These are phyloP conservation scores for Alliaria petiolata DNA, from an alignment of 345 rosid genomes.

Conservation along the genomic window DNA sequence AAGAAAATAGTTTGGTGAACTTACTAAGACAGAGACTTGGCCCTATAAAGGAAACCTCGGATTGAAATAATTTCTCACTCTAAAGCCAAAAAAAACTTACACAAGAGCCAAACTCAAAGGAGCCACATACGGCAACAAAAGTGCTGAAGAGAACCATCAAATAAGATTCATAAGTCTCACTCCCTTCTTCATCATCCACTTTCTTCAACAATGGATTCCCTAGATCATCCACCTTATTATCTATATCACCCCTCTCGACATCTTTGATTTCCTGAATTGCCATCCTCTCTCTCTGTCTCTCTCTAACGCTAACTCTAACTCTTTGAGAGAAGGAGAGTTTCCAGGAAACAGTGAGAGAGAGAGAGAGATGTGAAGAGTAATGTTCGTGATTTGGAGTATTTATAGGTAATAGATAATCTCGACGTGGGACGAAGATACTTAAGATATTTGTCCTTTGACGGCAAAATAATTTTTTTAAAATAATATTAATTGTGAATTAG, in stretches of 20 bases:
- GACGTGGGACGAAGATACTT: slow-evolving; percentile 26
- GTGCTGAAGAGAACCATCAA: slow-evolving; percentile 72
- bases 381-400: slow-evolving; percentile 16
- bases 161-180: slow-evolving; percentile 39
- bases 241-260: slow-evolving; percentile 43
- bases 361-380: slow-evolving; percentile 14
- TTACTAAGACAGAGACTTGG: not conserved
- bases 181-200: slow-evolving; percentile 27
- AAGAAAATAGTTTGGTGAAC: not conserved
- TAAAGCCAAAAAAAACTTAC: slow-evolving; percentile 51
- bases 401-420: slow-evolving; percentile 15
- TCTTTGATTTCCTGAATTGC: slow-evolving; percentile 42
- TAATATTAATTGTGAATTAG: not conserved
- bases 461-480: slow-evolving; percentile 3
- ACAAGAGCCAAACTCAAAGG: slow-evolving; percentile 88
- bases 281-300: slow-evolving; percentile 36
- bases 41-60: not conserved
- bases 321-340: not conserved
- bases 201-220: slow-evolving; percentile 41
- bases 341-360: not conserved
- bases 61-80: not conserved
- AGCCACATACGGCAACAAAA: slow-evolving; percentile 80
- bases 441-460: slow-evolving; percentile 33
- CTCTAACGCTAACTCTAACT: not conserved
- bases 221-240: slow-evolving; percentile 38